These are phyloP conservation scores for Mucor irregularis DNA, from an alignment of 371 early-diverging fungal species.

Conservation along the genomic window DNA sequence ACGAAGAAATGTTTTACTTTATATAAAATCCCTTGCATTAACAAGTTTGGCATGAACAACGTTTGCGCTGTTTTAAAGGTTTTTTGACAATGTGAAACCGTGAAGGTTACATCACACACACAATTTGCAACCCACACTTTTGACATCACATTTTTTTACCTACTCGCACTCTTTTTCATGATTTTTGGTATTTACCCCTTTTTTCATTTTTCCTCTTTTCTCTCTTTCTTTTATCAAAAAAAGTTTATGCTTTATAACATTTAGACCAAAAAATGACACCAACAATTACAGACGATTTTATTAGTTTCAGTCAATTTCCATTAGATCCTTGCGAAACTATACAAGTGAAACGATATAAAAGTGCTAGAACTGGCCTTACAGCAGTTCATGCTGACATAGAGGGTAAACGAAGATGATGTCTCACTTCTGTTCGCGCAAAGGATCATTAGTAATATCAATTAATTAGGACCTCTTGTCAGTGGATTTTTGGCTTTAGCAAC, in stretches of 20 bases:
- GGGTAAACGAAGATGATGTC: constrained; percentile 38
- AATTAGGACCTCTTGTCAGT: constrained; percentile 50
- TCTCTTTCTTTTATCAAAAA: neutral
- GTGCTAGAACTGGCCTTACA: constrained; percentile 46
- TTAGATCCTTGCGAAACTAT: constrained; percentile 28
- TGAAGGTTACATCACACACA: constrained; percentile 8
- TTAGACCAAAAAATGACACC: constrained; percentile 11
- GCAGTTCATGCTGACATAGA: constrained; percentile 54
- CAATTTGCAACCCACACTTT: neutral
- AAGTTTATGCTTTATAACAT: neutral
- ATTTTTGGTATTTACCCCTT: neutral
- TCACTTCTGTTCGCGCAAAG: neutral
- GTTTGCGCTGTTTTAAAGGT: neutral
- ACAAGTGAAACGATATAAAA: constrained; percentile 45
- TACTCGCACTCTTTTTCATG: constrained; percentile 10
- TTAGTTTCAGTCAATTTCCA: constrained; percentile 12
- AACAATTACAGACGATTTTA: constrained; percentile 16
- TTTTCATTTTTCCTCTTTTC: neutral
- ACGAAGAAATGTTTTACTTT: neutral
- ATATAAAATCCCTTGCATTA: constrained; percentile 8
- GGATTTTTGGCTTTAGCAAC: constrained; percentile 55
- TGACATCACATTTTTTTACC: constrained; percentile 6
- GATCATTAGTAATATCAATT: neutral
- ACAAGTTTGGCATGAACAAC: neutral
- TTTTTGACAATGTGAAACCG: constrained; percentile 18